These are phyloP conservation scores for Exidia glandulosa DNA, from an alignment of 768 basidiomycete species.

Conservation along the genomic window DNA sequence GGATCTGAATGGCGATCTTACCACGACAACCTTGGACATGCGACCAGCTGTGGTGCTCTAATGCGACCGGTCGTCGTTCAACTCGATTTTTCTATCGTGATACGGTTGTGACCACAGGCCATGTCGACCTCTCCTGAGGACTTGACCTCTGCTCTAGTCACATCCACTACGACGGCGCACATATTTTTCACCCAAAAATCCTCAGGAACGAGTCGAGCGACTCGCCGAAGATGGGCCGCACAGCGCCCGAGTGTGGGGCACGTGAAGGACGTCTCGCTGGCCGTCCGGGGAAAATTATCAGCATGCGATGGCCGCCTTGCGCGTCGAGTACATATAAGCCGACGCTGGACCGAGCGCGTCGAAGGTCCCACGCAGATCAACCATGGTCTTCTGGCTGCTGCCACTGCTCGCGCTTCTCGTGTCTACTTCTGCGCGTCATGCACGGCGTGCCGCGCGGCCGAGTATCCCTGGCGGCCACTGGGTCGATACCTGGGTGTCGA, in stretches of 20 bases:
- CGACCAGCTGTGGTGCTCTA: too few relatives aligned
- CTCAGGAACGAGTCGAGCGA: neutral
- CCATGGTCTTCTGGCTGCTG: too few relatives aligned
- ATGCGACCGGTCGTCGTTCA: too few relatives aligned
- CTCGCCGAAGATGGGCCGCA: neutral
- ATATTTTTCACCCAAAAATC: neutral
- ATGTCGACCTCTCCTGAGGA: too few relatives aligned
- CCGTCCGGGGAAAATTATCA: neutral
- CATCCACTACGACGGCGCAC: too few relatives aligned
- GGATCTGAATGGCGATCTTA: too few relatives aligned
- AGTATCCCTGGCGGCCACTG: constrained; percentile 11
- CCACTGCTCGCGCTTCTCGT: neutral
- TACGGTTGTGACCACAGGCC: too few relatives aligned
- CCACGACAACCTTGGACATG: too few relatives aligned
- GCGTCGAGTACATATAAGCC: neutral
- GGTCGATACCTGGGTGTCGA: constrained; percentile 19
- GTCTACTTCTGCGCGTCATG: neutral
- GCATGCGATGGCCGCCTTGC: neutral
- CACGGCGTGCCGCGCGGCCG: neutral
- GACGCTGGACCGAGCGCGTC: neutral
- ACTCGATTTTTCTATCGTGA: too few relatives aligned
- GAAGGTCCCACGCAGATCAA: neutral
- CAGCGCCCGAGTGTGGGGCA: neutral
- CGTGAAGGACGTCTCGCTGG: neutral
- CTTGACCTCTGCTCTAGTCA: too few relatives aligned